These are phyloP conservation scores for Brachypodium distachyon DNA, from an alignment of 202 grass and related monocot genomes.

Conservation along the genomic window DNA sequence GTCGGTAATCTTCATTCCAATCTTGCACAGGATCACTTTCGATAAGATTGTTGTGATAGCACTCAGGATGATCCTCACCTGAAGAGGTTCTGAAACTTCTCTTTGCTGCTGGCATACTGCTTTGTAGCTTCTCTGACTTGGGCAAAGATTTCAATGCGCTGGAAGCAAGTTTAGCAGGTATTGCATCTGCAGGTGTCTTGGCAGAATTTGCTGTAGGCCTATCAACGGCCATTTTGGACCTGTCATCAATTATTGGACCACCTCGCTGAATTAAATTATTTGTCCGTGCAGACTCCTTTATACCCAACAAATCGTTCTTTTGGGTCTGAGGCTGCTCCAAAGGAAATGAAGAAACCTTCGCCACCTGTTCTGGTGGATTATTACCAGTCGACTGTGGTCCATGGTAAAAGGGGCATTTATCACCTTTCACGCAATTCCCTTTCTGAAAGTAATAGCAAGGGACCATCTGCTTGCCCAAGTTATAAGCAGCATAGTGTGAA, in stretches of 20 bases:
- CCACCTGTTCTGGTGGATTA: constrained; percentile 33
- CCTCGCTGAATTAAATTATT: constrained; percentile 14
- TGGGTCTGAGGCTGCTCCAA: constrained; percentile 26
- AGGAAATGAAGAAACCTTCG: constrained; percentile 36
- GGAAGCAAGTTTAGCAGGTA: constrained; percentile 4
- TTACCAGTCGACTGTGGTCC: constrained; percentile 36
- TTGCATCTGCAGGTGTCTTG: constrained; percentile 24
- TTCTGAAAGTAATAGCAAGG: constrained; percentile 97
- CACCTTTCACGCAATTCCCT: constrained; percentile 90
- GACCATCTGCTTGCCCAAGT: constrained; percentile 46
- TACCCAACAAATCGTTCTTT: constrained; percentile 36
- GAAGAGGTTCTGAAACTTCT: constrained; percentile 19
- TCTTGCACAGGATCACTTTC: constrained; percentile 37
- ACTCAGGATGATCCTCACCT: constrained; percentile 43
- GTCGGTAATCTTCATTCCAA: constrained; percentile 23
- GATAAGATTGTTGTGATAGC: constrained; percentile 30
- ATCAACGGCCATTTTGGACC: constrained; percentile 20
- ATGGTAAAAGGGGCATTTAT: constrained; percentile 78
- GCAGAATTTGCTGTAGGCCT: constrained; percentile 6
- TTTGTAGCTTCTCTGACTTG: constrained; percentile 24
- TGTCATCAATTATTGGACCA: constrained; percentile 10
- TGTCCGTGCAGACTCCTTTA: constrained; percentile 8
- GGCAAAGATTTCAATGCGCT: constrained; percentile 32
- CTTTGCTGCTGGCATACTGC: constrained; percentile 5
- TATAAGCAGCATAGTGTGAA: constrained; percentile 37